A percentile compares a stretch with the other conserved stretches of the same genome.
phyloP scores from a whole-genome alignment of 2,329 filamentous ascomycete genomes.

The Podosphaera fusca region DNA sequence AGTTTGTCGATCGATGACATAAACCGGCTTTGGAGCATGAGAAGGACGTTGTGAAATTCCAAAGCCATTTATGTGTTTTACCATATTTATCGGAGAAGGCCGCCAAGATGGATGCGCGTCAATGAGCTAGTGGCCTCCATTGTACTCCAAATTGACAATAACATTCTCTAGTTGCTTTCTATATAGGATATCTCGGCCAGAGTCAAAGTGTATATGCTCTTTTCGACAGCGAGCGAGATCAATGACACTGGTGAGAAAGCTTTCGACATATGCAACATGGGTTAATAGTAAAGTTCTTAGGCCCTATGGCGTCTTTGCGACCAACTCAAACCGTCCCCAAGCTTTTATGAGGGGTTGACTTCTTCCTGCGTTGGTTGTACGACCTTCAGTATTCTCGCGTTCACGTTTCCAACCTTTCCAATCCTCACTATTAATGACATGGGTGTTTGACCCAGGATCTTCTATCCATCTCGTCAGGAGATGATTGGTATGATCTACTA shows the following conservation, averaged over 20 bases:
- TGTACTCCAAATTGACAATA: background rate
- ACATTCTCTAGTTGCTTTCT: background rate
- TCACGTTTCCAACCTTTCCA: background rate
- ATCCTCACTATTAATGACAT: background rate
- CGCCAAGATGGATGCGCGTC: background rate
- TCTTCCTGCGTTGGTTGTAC: background rate
- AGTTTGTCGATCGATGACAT: background rate
- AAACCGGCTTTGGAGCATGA: background rate
- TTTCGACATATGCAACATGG: background rate
- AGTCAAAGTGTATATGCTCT: background rate
- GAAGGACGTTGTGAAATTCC: background rate
- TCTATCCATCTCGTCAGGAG: background rate
- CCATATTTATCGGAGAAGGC: background rate
- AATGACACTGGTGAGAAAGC: constrained; percentile 1
- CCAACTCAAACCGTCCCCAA: background rate
- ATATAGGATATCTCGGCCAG: background rate
- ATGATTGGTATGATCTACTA: background rate
- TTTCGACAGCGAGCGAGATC: background rate
- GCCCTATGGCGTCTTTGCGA: background rate
- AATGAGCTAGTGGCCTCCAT: background rate
- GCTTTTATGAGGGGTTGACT: background rate
- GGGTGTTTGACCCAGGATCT: background rate
- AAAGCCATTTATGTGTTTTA: background rate
- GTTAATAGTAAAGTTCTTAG: background rate
- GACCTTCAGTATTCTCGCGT: background rate